Base-by-base conservation (phyloP, 345 rosid species). In the Hypericum androsaemum region DNA sequence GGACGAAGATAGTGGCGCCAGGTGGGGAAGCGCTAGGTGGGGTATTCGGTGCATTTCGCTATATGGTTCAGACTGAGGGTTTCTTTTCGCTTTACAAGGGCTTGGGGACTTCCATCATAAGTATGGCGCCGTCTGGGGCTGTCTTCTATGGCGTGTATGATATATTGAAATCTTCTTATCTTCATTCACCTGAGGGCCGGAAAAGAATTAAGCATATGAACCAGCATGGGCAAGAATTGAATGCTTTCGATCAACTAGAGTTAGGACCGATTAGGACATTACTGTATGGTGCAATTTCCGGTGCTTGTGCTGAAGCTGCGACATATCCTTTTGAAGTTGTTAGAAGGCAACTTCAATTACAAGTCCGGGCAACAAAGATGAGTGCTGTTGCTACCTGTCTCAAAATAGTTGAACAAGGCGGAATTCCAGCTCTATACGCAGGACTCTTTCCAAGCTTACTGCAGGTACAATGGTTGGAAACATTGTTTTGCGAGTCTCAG, bases 101-200 rank as follows among this genome's bases (percentile, higher is more conserved):
- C 41, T 70, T 83, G 61, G 81, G 76, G 39, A 84, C 92, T 50
- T 83, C 87, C n/a, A 64, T 80, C 13, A 48, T 67, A 50, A 83
- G 92, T 64, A 78, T 83, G 82, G 87, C 87, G 54, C 87, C 92
- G 48, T 75, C 84, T 6, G 87, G 84, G 61, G 87, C 87, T 1
- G 92, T 83, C 45, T 80, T 83, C 67, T 80, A 74, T 53, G 81
- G 92, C 47, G 87, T 76, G 37, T 80, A 83, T 46, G 87, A 83
- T 56, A 80, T 80, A 22, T 47, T 83, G 53, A 78, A 80, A 66
- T 74, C 87, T 32, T 67, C 81, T 52, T 80, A 83, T 63, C 74
- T 80, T 54, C 87, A 73, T 56, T 74, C 84, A 14, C 83, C 78
- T 0, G 77, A 74, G 52, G 92, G 92, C 10, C 63, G 61, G 68